A percentile compares a stretch with the other conserved stretches of the same genome.
Conservation (phyloP, 2,329 filamentous ascomycete species). For the Aspergillus tubingensis region DNA sequence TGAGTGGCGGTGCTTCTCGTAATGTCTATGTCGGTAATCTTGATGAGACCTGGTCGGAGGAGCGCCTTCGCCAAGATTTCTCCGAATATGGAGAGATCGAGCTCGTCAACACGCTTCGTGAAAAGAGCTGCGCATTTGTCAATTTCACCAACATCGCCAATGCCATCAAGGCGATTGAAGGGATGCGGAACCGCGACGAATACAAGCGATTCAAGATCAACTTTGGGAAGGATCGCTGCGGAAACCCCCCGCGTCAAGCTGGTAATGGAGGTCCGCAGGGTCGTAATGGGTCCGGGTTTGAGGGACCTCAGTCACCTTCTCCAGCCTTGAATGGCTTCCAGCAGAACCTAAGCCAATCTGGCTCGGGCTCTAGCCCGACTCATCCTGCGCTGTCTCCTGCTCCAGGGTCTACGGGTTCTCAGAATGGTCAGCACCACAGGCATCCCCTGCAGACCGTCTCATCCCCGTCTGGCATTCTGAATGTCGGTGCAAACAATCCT, state of each 20-base stretch:
- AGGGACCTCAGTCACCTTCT: conserved; percentile 56
- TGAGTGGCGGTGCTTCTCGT: conserved; percentile 93
- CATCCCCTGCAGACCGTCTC: conserved; percentile 56
- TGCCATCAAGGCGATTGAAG: conserved; percentile 98
- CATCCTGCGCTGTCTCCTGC: conserved; percentile 56
- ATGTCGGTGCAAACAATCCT: conserved; percentile 78
- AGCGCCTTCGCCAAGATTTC: conserved; percentile 93
- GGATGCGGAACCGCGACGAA: conserved; percentile 88
- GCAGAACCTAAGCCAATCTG: conserved; percentile 54
- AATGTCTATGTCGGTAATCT: conserved; percentile 98
- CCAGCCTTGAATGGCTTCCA: conserved; percentile 61
- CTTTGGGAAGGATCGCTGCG: conserved; percentile 97
- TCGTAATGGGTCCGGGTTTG: conserved; percentile 58
- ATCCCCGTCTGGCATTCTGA: conserved; percentile 73
- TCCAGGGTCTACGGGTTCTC: conserved; percentile 54
- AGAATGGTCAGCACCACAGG: conserved; percentile 61
- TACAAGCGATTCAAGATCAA: conserved; percentile 99
- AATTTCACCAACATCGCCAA: conserved; percentile 99
- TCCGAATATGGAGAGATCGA: conserved; percentile 98
- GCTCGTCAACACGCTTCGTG: conserved; percentile 89
- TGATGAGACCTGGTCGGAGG: conserved; percentile 96
- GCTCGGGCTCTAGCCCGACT: conserved; percentile 62
- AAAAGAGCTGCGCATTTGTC: conserved; percentile 99
- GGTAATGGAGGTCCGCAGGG: conserved; percentile 66
- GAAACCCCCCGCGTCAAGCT: conserved; percentile 89